Evolutionary conservation across 345 rosid genomes (phyloP).

Genomic region (Salix dunnii): DNA sequence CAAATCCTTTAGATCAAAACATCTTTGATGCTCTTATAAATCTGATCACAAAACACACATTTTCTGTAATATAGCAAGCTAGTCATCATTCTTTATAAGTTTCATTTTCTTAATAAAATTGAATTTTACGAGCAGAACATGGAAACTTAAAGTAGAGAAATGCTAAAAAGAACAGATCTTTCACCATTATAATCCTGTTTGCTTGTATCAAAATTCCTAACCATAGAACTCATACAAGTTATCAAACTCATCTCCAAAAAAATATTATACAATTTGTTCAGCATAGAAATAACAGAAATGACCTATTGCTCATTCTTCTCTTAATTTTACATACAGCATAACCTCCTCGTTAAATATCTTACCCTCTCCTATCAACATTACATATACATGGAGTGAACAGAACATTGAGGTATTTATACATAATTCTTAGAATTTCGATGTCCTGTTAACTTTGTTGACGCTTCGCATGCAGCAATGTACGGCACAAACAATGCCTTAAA

Average conservation of each 20-base stretch:
- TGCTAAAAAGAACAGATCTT: not conserved
- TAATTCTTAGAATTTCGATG: not conserved
- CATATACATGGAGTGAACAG: not conserved
- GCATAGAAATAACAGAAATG: not conserved
- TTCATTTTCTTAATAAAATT: not conserved
- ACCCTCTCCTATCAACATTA: not conserved
- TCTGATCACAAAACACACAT: not conserved
- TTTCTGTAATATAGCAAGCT: not conserved
- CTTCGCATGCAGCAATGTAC: not conserved
- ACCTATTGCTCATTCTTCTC: not conserved
- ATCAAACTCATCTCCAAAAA: not conserved
- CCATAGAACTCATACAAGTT: not conserved
- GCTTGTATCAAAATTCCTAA: not conserved
- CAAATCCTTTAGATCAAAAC: not conserved
- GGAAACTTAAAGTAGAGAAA: not conserved
- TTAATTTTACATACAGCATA: not conserved
- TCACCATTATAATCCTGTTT: not conserved
- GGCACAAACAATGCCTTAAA: not conserved
- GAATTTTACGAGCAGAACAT: conserved; percentile 1
- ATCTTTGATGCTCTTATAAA: not conserved
- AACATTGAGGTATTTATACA: not conserved
- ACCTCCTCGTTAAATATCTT: not conserved
- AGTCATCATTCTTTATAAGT: not conserved
- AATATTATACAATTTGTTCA: not conserved
- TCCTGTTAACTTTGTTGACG: not conserved